phyloP scores from a whole-genome alignment of 805 yeast species.

The Komagataella phaffii region DNA sequence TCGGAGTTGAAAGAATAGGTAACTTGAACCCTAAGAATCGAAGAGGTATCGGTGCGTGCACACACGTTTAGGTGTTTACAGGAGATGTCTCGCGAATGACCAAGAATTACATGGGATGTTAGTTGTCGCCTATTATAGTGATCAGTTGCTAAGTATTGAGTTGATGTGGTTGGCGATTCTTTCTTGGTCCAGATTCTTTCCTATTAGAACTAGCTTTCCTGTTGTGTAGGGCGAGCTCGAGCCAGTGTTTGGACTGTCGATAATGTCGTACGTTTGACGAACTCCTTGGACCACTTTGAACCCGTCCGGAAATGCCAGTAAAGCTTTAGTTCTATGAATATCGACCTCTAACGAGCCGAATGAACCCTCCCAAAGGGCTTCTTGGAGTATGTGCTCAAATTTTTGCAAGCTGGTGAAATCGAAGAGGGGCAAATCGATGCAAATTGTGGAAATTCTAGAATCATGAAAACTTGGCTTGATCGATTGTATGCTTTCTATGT shows the following conservation, averaged over 20 bases:
- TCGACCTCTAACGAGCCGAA: constrained; percentile 31
- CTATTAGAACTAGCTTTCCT: constrained; percentile 17
- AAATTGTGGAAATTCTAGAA: constrained; percentile 38
- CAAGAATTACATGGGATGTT: neutral
- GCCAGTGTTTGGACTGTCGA: constrained; percentile 19
- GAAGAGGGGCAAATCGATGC: constrained; percentile 30
- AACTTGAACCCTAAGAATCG: neutral
- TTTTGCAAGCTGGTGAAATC: constrained; percentile 21
- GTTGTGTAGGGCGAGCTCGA: neutral
- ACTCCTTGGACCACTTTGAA: constrained; percentile 80
- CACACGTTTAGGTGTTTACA: neutral
- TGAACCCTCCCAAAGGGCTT: constrained; percentile 57
- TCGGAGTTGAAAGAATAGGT: no score
- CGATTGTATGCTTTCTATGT: constrained; percentile 10
- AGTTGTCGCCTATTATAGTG: neutral
- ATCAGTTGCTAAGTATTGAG: neutral
- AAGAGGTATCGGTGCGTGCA: neutral
- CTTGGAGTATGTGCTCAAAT: constrained; percentile 55
- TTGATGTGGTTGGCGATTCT: constrained; percentile 1
- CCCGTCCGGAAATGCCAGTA: constrained; percentile 28
- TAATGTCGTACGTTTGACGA: constrained; percentile 78
- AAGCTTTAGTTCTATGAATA: constrained; percentile 75
- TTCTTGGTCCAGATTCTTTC: constrained; percentile 10
- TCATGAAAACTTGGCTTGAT: constrained; percentile 26
- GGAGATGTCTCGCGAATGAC: neutral